phyloP scores from a whole-genome alignment of 306 rosid species.

The Carpinus fangiana region DNA sequence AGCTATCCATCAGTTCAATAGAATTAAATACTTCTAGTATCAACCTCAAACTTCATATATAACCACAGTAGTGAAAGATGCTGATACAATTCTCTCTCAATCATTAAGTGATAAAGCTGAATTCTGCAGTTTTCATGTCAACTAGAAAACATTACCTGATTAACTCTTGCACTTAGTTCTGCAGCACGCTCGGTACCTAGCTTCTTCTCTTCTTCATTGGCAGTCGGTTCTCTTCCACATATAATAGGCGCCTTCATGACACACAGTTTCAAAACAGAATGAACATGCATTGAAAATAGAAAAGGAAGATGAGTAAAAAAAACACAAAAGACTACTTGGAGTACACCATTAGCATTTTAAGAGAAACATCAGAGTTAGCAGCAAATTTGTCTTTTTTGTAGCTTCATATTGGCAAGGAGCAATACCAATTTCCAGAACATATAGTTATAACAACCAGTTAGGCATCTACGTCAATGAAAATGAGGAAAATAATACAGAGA shows the following conservation, averaged over 20 bases:
- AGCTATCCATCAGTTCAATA: slow-evolving; percentile 16
- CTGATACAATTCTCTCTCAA: slow-evolving; percentile 16
- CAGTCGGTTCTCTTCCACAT: slow-evolving; percentile 93
- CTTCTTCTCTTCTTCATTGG: slow-evolving; percentile 76
- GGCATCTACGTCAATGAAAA: not conserved
- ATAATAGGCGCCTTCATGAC: slow-evolving; percentile 78
- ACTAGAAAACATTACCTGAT: slow-evolving; percentile 53
- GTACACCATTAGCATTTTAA: not conserved
- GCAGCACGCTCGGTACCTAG: slow-evolving; percentile 76
- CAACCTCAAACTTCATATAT: slow-evolving; percentile 14
- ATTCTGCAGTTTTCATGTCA: slow-evolving; percentile 2
- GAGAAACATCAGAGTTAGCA: not conserved
- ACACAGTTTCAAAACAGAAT: slow-evolving; percentile 32
- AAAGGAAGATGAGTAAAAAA: slow-evolving; percentile 12
- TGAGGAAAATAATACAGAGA: not conserved
- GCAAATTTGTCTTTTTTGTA: not conserved
- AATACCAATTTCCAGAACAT: not conserved
- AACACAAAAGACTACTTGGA: not conserved
- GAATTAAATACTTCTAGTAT: slow-evolving; percentile 13
- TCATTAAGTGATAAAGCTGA: slow-evolving; percentile 10
- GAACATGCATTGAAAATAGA: not conserved
- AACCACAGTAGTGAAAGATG: slow-evolving; percentile 21
- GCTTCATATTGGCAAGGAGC: not conserved
- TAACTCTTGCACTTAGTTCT: slow-evolving; percentile 84
- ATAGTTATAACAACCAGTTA: not conserved